Percentiles rank a stretch among this genome's conserved stretches.
Evolutionary conservation across 192 early-diverging fungal species (phyloP).

Genomic region (Piromyces finnis): DNA sequence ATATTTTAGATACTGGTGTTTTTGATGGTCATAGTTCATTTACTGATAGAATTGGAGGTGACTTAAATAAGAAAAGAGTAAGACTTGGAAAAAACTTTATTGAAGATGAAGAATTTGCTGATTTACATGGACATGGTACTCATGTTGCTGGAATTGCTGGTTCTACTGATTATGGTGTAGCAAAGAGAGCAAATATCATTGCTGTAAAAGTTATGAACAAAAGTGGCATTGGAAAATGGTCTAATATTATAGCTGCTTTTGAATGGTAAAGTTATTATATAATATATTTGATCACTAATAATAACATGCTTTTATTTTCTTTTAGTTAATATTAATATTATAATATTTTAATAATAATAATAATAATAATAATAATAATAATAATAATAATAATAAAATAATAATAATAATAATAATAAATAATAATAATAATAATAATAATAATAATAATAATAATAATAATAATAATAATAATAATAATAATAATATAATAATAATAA

Average conservation of each 20-base stretch:
- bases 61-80: conserved; percentile 15
- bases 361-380: conserved; percentile 6
- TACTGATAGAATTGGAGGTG: not conserved
- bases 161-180: conserved; percentile 36
- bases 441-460: too few species aligned
- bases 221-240: conserved; percentile 24
- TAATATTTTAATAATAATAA: conserved; percentile 16
- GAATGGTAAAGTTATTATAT: conserved; percentile 34
- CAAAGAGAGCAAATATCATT: conserved; percentile 36
- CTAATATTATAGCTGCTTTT: conserved; percentile 30
- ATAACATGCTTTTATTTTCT: too few species aligned
- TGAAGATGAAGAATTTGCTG: conserved; percentile 12
- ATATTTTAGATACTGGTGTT: not conserved
- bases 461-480: too few species aligned
- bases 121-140: conserved; percentile 35
- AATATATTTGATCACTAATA: too few species aligned
- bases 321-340: too few species aligned
- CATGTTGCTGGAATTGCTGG: conserved; percentile 41
- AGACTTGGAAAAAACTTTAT: conserved; percentile 17
- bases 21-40: not conserved
- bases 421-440: too few species aligned
- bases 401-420: too few species aligned
- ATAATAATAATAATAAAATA: conserved; percentile 21
- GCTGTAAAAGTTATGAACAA: conserved; percentile 39
- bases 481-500: too few species aligned